phyloP scores from a whole-genome alignment of 2,329 filamentous ascomycete species.

The Paramyrothecium roridum region DNA sequence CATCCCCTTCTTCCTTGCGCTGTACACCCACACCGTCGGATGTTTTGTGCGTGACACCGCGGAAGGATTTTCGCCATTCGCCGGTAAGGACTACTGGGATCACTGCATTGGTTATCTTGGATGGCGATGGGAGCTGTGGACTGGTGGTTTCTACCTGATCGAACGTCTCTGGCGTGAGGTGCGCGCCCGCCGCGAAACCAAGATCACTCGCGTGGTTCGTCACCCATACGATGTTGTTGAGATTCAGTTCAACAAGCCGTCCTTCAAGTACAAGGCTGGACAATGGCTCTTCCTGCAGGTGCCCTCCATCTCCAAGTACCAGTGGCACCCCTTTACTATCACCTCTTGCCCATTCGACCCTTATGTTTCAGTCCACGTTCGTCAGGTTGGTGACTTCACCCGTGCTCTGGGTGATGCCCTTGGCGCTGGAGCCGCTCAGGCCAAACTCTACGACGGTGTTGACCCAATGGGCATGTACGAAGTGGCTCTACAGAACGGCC shows the following conservation, averaged over 20 bases:
- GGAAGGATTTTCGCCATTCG: conserved; percentile 76
- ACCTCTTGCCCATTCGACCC: conserved; percentile 96
- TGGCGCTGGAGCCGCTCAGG: conserved; percentile 84
- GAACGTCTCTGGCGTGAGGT: conserved; percentile 93
- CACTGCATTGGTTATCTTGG: conserved; percentile 95
- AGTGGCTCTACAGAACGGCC: conserved; percentile 87
- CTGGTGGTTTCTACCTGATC: conserved; percentile 77
- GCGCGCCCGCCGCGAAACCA: conserved; percentile 75
- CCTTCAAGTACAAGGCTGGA: conserved; percentile 96
- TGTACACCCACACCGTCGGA: conserved; percentile 93
- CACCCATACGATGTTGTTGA: conserved; percentile 98
- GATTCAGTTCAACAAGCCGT: conserved; percentile 94
- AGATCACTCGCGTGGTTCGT: conserved; percentile 89
- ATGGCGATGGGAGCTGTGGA: conserved; percentile 94
- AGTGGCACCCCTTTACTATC: conserved; percentile 99
- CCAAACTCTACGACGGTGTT: conserved; percentile 84
- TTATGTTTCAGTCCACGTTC: conserved; percentile 90
- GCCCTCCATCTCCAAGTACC: conserved; percentile 79
- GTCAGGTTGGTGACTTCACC: conserved; percentile 96
- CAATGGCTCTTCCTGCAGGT: conserved; percentile 98
- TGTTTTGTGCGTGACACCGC: conserved; percentile 90
- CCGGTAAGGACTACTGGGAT: conserved; percentile 75
- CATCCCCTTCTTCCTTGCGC: conserved; percentile 85
- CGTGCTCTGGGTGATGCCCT: conserved; percentile 89
- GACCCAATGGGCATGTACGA: conserved; percentile 98